phyloP scores from a whole-genome alignment of 2,329 filamentous ascomycete genomes.

The Podosphaera aphanis region DNA sequence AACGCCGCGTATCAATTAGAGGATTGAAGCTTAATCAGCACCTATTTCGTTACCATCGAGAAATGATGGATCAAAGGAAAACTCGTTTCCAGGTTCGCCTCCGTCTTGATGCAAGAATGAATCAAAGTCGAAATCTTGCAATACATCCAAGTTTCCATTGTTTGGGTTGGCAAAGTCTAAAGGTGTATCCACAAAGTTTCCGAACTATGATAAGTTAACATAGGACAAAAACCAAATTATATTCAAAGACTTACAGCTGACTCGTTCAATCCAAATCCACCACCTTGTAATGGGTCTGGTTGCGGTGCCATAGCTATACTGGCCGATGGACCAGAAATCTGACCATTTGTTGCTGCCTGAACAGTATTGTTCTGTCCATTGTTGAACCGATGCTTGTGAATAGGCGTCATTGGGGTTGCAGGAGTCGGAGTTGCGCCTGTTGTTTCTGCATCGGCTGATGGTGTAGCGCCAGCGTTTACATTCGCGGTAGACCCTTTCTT shows the following conservation, averaged over 20 bases:
- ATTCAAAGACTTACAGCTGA: constrained; percentile 6
- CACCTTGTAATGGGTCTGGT: constrained; percentile 25
- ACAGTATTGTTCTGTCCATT: constrained; percentile 22
- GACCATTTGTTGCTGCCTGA: constrained; percentile 19
- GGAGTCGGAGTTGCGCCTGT: constrained; percentile 36
- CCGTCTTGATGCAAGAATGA: constrained; percentile 36
- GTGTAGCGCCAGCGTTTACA: constrained; percentile 29
- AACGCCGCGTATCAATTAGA: constrained; percentile 4
- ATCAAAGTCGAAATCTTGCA: constrained; percentile 46
- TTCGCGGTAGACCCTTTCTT: constrained; percentile 41
- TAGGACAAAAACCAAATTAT: neutral
- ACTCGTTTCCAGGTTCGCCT: constrained; percentile 22
- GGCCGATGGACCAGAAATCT: constrained; percentile 20
- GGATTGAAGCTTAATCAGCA: constrained; percentile 23
- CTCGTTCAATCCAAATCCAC: constrained; percentile 24
- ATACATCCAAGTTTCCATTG: constrained; percentile 27
- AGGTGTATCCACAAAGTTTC: constrained; percentile 5
- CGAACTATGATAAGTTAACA: constrained; percentile 11
- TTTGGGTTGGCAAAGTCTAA: constrained; percentile 34
- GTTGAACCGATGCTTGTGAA: constrained; percentile 26
- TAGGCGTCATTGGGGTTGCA: constrained; percentile 39
- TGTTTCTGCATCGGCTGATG: constrained; percentile 32
- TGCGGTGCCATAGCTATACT: constrained; percentile 21
- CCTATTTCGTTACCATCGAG: constrained; percentile 35
- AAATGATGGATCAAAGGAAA: constrained; percentile 31